Percentiles rank a stretch among this genome's conserved stretches.
These are phyloP conservation scores for Pinus tabuliformis DNA, from an alignment of 75 land plant genomes.

Conservation along the genomic window DNA sequence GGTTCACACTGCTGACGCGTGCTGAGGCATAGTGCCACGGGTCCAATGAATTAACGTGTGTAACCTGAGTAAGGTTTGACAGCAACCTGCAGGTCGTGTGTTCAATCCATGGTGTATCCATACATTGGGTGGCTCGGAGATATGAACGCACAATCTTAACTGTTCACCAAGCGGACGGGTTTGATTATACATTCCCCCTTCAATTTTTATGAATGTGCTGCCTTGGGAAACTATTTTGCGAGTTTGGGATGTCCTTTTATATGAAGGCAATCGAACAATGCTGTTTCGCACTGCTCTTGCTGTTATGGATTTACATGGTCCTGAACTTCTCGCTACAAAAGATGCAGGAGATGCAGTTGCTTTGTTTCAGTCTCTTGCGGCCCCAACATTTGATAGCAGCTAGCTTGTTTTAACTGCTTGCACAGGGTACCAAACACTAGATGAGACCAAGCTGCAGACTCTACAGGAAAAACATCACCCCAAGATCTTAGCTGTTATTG, in stretches of 20 bases:
- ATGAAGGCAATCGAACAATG: conserved; percentile 43
- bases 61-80: too few species aligned
- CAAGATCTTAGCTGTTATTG: conserved; percentile 17
- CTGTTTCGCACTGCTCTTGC: conserved; percentile 52
- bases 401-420: conserved; percentile 43
- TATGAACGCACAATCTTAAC: too few species aligned
- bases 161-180: too few species aligned
- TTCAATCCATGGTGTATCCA: too few species aligned
- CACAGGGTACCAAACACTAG: conserved; percentile 23
- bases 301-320: conserved; percentile 38
- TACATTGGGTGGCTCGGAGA: too few species aligned
- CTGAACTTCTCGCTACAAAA: conserved; percentile 5
- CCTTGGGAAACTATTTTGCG: too few species aligned
- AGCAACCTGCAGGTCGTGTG: too few species aligned
- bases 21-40: too few species aligned
- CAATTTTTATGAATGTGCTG: too few species aligned
- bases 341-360: conserved; percentile 37
- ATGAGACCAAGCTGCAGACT: conserved; percentile 13
- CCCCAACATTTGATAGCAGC: conserved; percentile 46
- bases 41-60: too few species aligned
- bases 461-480: conserved; percentile 25
- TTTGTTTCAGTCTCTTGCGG: conserved; percentile 29
- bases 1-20: too few species aligned
- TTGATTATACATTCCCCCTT: too few species aligned
- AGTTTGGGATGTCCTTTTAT: conserved; percentile 54